Evolutionary conservation across 495 filamentous ascomycete genomes (phyloP), one percentile per base, ranked within the genome.

Genomic region (Cercophora newfieldiana): DNA sequence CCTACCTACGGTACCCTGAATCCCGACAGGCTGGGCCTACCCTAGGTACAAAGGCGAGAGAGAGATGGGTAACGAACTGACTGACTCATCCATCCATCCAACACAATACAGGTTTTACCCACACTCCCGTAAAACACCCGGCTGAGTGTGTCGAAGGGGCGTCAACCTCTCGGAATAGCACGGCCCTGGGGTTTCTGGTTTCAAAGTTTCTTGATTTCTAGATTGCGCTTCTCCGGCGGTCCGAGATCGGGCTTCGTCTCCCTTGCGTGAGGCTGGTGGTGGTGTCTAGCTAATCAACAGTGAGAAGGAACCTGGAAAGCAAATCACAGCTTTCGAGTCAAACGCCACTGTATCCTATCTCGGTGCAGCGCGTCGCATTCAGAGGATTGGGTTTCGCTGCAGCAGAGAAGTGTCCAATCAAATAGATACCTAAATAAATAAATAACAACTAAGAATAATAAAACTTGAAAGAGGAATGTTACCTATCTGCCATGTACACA

Each of bases 51-150:
- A n/a, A n/a, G n/a, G n/a, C n/a, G 44, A 18, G 44, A 49, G 44
- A 18, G 44, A 3, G 7, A 14, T 49, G 44, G 21, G 7, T 19
- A 49, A 2, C 44, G 1, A 19, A 49, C 44, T 49, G 44, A 55
- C 51, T 55, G 51, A 55, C 51, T 55, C 51, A 55, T 55, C 51
- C 51, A n/a, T n/a, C n/a, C n/a, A n/a, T n/a, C n/a, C n/a, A n/a
- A n/a, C n/a, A n/a, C n/a, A 12, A 55, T 12, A 24, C 51, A 55
- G 2, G 21, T 53, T 5, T 22, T 53, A 53, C 7, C 14, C 19
- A 7, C 26, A 55, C 21, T 28, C 37, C 37, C 37, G 12, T 44
- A 14, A 44, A n/a, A 44, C 18, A 14, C 12, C 37, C 37, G 37
- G 51, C 21, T 26, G 21, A 14, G 51, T 14, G 37, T 44, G 10